Base-by-base conservation (phyloP, 768 basidiomycete genomes). In the Mycena indigotica region DNA sequence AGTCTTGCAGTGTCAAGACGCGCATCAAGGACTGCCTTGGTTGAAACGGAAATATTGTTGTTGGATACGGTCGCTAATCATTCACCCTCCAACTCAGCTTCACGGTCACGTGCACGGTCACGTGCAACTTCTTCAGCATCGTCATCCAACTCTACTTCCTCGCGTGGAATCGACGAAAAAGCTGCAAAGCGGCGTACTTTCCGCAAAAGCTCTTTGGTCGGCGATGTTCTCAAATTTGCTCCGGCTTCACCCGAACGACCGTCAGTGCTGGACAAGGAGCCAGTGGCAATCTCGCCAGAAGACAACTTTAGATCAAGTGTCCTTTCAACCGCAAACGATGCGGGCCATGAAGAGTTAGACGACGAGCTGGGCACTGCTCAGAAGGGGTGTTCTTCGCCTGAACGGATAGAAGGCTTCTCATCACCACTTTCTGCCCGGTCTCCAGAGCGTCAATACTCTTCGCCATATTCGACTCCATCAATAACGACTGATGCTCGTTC, bases 91-190 rank as follows among this genome's bases (percentile, higher is more conserved):
- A 48, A 8, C 28, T n/a, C 28, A 24, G n/a, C 17, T 38, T 41
- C 25, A 13, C 56, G 29, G 50, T 51, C 24, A 4, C 50, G 40
- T 23, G n/a, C n/a, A n/a, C 56, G 19, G 38, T 21, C 1, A 26
- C 51, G 44, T 17, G 19, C 28, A 50, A 25, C 25, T 54, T 59
- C 30, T 40, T 52, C 38, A 5, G 50, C 50, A 16, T 51, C 28
- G 10, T 51, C 50, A 32, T n/a, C 19, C 4, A n/a, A n/a, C n/a
- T n/a, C n/a, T n/a, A 61, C 66, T 48, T 74, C 69, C 21, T 75
- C 75, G 0, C 63, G 61, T 45, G 41, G 19, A 13, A 6, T n/a
- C 16, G 48, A 44, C 48, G 21, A 56, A 35, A 55, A 19, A 16
- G 19, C 12, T 5, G 2, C 21, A 17, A 50, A 41, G 19, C 29